Base-by-base conservation (phyloP, 2,329 filamentous ascomycete genomes). In the Monosporascus sp. region DNA sequence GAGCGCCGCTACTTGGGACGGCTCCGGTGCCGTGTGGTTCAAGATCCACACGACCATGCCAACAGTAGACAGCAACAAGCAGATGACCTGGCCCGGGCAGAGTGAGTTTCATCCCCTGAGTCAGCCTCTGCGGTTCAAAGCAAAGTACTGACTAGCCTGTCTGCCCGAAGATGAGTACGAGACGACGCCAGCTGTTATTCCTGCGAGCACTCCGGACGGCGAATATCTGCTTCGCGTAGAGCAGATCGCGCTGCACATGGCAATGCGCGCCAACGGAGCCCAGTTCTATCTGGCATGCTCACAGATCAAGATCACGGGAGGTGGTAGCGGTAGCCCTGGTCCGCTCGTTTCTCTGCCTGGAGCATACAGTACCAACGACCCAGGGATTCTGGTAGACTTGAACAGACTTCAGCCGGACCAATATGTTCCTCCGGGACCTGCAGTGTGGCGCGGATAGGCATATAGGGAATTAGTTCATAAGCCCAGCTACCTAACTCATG, bases 41-140 rank as follows among this genome's bases (percentile, higher is more conserved):
- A 69, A 69, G 62, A 62, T 70, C 46, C 61, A 62, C 51, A 72
- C 72, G 0, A 67, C 69, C 53, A 62, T 70, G 60, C 74, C 77
- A n/a, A 66, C 66, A 9, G 72, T 76, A 57, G 74, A 74, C 57
- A 65, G 68, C 52, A 74, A 74, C 53, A 78, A 76, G 65, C 70
- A 74, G 52, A 70, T 80, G 25, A 74, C 72, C 41, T 70, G 67
- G 69, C 65, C 68, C 2, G 62, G 59, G 1, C 68, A 71, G 54
- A 70, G 67, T 68, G 62, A 54, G 63, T 52, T 24, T 7, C 42
- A 25, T 36, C 15, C n/a, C 24, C 14, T 22, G 2, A 18, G 5
- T 25, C 25, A 45, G 11, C 22, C 39, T n/a, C 8, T 22, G 8
- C 24, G 7, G 5, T 15, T 37, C 3, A n/a, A 41, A 37, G 39